Evolutionary conservation across 1,139 yeast species (phyloP), one percentile per base, ranked within the genome.

Genomic region (Diutina mesorugosa): DNA sequence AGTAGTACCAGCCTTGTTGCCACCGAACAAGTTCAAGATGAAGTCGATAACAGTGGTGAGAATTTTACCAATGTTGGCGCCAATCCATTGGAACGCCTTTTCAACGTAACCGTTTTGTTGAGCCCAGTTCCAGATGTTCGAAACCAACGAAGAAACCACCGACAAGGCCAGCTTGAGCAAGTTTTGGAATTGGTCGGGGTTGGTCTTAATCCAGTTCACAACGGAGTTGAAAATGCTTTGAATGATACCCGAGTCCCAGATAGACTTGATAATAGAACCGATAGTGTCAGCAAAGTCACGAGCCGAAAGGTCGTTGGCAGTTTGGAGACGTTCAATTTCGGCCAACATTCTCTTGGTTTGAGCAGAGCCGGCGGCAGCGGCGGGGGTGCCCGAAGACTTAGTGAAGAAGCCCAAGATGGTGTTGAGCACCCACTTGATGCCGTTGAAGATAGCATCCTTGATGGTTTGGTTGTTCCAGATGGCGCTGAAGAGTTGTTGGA

Each of bases 51-150:
- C 59, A 50, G 70, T 53, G 55, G 68, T 66, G 47, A 71, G 57
- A 65, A 71, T 64, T 46, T 60, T 57, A 55, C 72, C 69, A 58
- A 73, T 59, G 30, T 69, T 66, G 57, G 67, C 62, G 58, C 67
- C 69, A 62, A 64, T 67, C 56, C 68, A 74, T 48, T 59, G 55
- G 58, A 75, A 64, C 59, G 69, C 72, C 32, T 65, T 58, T 59
- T 62, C 63, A 64, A 76, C 70, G 54, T 75, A 58, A 59, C 80
- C 80, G 30, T 71, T 66, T 21, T 62, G 56, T 65, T 74, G 72
- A 59, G 78, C 72, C 77, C 77, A 76, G 54, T 55, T 50, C 67
- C 65, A 73, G 54, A 73, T 59, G 56, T 73, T 77, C 64, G 69
- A 70, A 57, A 64, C 72, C 56, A 70, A 58, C 57, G 71, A 72